Conservation (phyloP, 108 stramenopile species). For the Pseudonitzschia delicatissima region DNA sequence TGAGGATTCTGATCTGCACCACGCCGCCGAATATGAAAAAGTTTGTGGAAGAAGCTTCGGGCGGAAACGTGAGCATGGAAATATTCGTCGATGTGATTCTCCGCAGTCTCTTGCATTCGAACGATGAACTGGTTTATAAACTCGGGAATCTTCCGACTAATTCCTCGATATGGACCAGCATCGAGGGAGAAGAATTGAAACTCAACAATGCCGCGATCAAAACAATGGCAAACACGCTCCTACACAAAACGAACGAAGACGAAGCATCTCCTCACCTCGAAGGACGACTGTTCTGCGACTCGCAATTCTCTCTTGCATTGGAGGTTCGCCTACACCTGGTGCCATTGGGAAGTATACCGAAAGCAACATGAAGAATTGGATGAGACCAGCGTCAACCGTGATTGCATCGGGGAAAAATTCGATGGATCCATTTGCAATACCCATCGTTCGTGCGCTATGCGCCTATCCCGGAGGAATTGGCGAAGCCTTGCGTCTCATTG, state of each 20-base stretch:
- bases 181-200: slow-evolving; percentile 30
- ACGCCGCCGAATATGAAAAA: slow-evolving; percentile 18
- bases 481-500: slow-evolving; percentile 23
- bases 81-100: slow-evolving; percentile 34
- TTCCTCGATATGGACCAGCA: slow-evolving; percentile 2
- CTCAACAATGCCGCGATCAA: slow-evolving; percentile 16
- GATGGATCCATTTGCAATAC: slow-evolving; percentile 22
- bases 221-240: slow-evolving; percentile 26
- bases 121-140: slow-evolving; percentile 12
- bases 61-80: slow-evolving; percentile 21
- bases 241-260: slow-evolving; percentile 17
- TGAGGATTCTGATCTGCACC: slow-evolving; percentile 24
- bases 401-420: background rate
- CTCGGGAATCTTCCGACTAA: background rate
- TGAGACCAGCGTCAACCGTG: background rate
- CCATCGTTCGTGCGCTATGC: slow-evolving; percentile 43
- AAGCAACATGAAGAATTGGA: slow-evolving; percentile 15
- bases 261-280: slow-evolving; percentile 37
- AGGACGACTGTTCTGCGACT: slow-evolving; percentile 45
- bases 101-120: slow-evolving; percentile 21
- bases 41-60: slow-evolving; percentile 22
- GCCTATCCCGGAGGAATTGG: slow-evolving; percentile 47
- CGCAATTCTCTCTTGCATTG: slow-evolving; percentile 36
- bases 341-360: too few relatives aligned
- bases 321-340: too few relatives aligned